Conservation (phyloP, 768 basidiomycete genomes). For the Strobilomyces dryophilus region DNA sequence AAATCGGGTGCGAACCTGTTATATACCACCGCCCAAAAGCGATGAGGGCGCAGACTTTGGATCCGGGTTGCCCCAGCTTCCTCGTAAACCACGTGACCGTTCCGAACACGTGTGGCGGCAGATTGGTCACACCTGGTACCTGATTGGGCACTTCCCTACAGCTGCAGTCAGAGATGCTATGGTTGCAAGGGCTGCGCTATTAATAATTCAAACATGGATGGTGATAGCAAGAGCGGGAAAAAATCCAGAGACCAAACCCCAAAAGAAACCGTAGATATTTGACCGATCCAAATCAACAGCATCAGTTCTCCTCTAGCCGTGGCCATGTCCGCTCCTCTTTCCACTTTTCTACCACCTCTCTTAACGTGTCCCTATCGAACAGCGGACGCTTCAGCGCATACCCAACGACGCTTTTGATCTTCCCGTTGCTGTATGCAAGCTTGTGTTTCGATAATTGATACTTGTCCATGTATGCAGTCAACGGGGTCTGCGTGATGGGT, state of each 20-base stretch:
- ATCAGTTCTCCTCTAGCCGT: conserved; percentile 17
- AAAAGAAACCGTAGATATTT: conserved; percentile 16
- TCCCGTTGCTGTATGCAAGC: conserved; percentile 64
- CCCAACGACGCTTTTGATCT: conserved; percentile 69
- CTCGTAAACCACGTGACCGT: too few species aligned
- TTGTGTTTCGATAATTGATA: conserved; percentile 66
- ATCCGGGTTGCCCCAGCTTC: too few species aligned
- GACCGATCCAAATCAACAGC: neutral
- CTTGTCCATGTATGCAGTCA: conserved; percentile 77
- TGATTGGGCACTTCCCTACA: too few species aligned
- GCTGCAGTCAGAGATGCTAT: too few species aligned
- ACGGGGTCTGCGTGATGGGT: conserved; percentile 64
- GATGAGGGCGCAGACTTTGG: neutral
- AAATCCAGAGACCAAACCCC: conserved; percentile 18
- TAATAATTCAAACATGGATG: neutral
- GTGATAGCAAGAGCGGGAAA: conserved; percentile 3
- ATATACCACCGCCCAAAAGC: neutral
- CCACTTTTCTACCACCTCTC: conserved; percentile 77
- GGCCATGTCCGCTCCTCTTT: conserved; percentile 58
- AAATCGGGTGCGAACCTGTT: neutral
- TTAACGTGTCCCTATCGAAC: conserved; percentile 57
- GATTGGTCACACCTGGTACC: too few species aligned
- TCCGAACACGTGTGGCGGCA: too few species aligned
- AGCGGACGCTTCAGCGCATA: conserved; percentile 62
- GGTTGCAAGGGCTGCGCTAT: too few species aligned